These are phyloP conservation scores for Lagerstroemia speciosa DNA, from an alignment of 345 rosid species.

Conservation along the genomic window DNA sequence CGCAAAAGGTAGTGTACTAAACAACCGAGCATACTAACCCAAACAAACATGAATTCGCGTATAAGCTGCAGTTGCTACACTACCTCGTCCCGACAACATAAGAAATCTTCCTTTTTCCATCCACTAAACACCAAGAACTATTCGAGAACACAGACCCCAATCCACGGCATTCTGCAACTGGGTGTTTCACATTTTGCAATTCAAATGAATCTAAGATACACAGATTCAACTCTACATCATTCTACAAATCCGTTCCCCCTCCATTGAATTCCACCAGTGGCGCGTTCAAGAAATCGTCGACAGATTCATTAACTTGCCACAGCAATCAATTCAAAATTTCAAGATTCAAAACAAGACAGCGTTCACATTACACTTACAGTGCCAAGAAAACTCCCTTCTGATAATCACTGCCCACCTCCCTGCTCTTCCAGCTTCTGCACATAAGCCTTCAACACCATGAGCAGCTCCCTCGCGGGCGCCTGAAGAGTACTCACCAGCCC, in stretches of 20 bases:
- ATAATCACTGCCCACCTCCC: slow-evolving; percentile 36
- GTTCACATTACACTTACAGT: slow-evolving; percentile 6
- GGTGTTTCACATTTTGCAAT: neutral
- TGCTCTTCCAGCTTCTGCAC: slow-evolving; percentile 87
- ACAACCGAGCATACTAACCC: neutral
- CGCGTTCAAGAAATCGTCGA: neutral
- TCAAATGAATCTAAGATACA: neutral
- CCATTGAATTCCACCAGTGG: neutral
- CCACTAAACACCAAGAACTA: neutral
- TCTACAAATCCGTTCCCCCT: neutral
- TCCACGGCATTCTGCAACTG: neutral
- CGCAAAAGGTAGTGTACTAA: neutral
- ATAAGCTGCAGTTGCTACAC: neutral
- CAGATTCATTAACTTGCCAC: neutral
- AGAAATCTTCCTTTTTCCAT: neutral
- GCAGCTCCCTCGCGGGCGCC: slow-evolving; percentile 78
- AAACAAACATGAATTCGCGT: neutral
- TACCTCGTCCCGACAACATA: neutral
- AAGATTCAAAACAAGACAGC: neutral
- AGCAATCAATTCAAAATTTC: neutral
- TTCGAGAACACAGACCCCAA: neutral
- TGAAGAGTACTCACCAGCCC: slow-evolving; percentile 75
- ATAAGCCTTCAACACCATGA: slow-evolving; percentile 76
- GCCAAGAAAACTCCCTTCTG: slow-evolving; percentile 1
- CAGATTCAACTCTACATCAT: neutral